Evolutionary conservation across 2,329 filamentous ascomycete genomes (phyloP).

Genomic region (Bipolaris victoriae): DNA sequence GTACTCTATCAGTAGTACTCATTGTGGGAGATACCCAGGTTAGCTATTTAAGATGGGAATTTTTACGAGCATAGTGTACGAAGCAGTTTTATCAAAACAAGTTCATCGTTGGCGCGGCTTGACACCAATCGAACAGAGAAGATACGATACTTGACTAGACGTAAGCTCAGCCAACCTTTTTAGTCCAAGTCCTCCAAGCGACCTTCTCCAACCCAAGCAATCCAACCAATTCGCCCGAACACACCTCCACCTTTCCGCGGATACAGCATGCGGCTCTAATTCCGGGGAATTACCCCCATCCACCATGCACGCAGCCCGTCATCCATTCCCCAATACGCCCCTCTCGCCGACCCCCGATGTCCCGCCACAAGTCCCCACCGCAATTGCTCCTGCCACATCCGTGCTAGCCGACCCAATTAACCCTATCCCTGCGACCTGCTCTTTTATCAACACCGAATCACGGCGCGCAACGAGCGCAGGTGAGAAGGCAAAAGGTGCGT

Average conservation of each 20-base stretch:
- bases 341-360: constrained; percentile 10
- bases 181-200: not conserved
- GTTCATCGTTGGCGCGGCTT: not conserved
- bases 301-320: not conserved
- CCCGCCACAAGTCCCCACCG: not conserved
- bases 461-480: constrained; percentile 1
- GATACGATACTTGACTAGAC: not conserved
- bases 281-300: not conserved
- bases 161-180: not conserved
- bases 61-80: not conserved
- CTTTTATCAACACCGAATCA: constrained; percentile 13
- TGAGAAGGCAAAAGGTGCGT: not conserved
- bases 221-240: not conserved
- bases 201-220: not conserved
- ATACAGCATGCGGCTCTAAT: not conserved
- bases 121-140: not conserved
- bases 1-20: not conserved
- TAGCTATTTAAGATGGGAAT: not conserved
- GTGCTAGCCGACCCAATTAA: constrained; percentile 3
- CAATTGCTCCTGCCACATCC: constrained; percentile 1
- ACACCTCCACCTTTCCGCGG: too few relatives aligned
- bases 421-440: not conserved
- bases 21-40: constrained; percentile 4
- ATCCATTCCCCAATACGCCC: not conserved
- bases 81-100: not conserved